Base-by-base conservation (phyloP, 2,329 filamentous ascomycete genomes). In the Thelonectria blattea region DNA sequence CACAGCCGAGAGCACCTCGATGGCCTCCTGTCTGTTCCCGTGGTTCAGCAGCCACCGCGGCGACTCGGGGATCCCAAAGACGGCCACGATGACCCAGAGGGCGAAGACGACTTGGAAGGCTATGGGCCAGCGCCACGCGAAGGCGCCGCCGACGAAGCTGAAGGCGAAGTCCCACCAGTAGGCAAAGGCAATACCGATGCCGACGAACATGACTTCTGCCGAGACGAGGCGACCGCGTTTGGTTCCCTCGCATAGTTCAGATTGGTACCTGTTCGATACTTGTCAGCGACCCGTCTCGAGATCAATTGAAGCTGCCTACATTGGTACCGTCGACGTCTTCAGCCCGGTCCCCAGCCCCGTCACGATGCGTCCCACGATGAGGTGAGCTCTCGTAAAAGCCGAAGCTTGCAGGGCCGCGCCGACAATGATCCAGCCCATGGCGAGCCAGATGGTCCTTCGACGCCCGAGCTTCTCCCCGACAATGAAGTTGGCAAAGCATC, bases 351-450 rank as follows among this genome's bases (percentile, higher is more conserved):
- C 82, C 3, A 84, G 65, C 14, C 82, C 82, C 43, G 81, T 83
- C 3, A 84, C 73, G 6, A 83, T 76, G 54, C 80, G 73, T 1
- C 80, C 80, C 54, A 81, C 67, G 56, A 85, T 79, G 60, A 84
- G 75, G 62, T 84, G 81, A 1, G 78, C 73, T 22, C 81, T 68
- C 8, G 71, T 75, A 73, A 71, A 71, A 9, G 75, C 53, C 10
- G 77, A 76, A 39, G 83, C 75, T 71, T 89, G 87, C 27, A 89
- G 79, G 6, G 81, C 75, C 37, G 85, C 85, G 3, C 86, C 86
- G n/a, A 86, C 61, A 10, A 85, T 78, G 79, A 88, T 84, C 64
- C 88, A 81, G 5, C 74, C 65, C 18, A 81, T 81, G 20, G 86
- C 87, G 2, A 76, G 34, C 30, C 83, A 76, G 61, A 88, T 84